A percentile compares a stretch with the other conserved stretches of the same genome.
Conservation (phyloP, 2,329 filamentous ascomycete genomes). For the Claviceps quebecensis region DNA sequence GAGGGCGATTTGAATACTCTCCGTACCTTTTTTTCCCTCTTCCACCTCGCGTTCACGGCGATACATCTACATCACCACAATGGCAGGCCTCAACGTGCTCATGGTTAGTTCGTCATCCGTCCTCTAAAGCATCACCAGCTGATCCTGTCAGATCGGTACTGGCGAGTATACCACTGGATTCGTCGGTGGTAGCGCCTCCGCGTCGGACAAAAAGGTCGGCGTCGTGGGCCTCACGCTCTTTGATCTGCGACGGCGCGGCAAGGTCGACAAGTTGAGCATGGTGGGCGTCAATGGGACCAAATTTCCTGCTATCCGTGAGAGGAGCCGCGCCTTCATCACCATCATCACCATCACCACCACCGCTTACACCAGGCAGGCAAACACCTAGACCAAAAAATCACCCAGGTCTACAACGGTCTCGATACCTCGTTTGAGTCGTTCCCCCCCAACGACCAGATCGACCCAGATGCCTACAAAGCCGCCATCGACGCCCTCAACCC, state of each 20-base stretch:
- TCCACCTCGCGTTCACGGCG: too few relatives aligned
- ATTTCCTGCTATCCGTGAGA: constrained; percentile 76
- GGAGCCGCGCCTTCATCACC: background rate
- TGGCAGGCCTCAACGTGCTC: constrained; percentile 51
- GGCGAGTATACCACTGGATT: constrained; percentile 97
- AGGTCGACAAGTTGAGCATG: constrained; percentile 78
- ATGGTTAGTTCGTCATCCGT: constrained; percentile 38
- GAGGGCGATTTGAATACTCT: background rate
- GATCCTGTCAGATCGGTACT: constrained; percentile 53
- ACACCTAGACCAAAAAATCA: constrained; percentile 79
- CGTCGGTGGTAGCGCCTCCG: constrained; percentile 68
- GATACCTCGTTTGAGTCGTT: constrained; percentile 78
- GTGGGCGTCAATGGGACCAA: constrained; percentile 79
- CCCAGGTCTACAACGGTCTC: constrained; percentile 72
- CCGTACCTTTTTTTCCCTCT: background rate
- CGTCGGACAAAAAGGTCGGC: constrained; percentile 90
- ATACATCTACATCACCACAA: constrained; percentile 11
- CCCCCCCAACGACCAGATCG: constrained; percentile 57
- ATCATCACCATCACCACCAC: background rate
- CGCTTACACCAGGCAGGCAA: constrained; percentile 37
- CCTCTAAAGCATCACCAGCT: background rate
- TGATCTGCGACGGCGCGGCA: constrained; percentile 74
- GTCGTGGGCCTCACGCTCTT: constrained; percentile 85
- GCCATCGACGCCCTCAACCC: constrained; percentile 73
- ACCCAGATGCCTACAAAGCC: constrained; percentile 73